phyloP scores from a whole-genome alignment of 352 stramenopile genomes.

The Pythium insidiosum region DNA sequence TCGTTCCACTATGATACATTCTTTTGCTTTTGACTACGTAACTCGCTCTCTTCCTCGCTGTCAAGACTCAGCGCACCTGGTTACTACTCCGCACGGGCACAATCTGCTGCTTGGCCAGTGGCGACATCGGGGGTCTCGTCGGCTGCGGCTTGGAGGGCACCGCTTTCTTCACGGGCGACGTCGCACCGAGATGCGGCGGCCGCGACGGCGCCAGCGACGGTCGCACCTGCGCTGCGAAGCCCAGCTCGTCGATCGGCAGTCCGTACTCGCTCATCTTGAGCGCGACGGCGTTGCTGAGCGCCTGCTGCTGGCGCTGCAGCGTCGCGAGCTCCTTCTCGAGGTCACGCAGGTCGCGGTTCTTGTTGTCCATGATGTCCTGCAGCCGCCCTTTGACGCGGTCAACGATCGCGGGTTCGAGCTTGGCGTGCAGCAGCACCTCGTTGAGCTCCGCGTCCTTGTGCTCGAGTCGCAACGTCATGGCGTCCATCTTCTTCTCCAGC shows the following conservation, averaged over 20 bases:
- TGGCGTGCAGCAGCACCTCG: slow-evolving; percentile 87
- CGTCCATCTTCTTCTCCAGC: slow-evolving; percentile 91
- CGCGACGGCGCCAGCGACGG: slow-evolving; percentile 7
- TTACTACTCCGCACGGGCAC: slow-evolving; percentile 14
- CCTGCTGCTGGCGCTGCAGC: slow-evolving; percentile 75
- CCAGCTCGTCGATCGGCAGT: slow-evolving; percentile 85
- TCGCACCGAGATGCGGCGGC: slow-evolving; percentile 2
- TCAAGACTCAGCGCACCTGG: slow-evolving; percentile 17
- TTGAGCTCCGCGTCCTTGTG: slow-evolving; percentile 90
- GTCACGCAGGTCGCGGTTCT: slow-evolving; percentile 78
- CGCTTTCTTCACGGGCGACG: neutral
- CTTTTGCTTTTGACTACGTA: no score
- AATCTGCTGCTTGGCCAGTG: slow-evolving; percentile 1
- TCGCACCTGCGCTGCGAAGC: slow-evolving; percentile 32
- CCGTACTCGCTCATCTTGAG: slow-evolving; percentile 89
- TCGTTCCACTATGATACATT: no score
- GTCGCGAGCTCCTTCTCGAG: slow-evolving; percentile 70
- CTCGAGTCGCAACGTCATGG: slow-evolving; percentile 78
- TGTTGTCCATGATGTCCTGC: slow-evolving; percentile 88
- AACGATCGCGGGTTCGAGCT: slow-evolving; percentile 81
- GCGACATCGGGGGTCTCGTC: slow-evolving; percentile 1
- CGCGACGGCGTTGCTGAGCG: slow-evolving; percentile 69
- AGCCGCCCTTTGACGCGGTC: slow-evolving; percentile 80
- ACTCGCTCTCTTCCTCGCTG: neutral
- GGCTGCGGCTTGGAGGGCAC: neutral